A percentile compares a stretch with the other conserved stretches of the same genome.
Conservation (phyloP, 257 asterid species). For the Anisodus acutangulus region DNA sequence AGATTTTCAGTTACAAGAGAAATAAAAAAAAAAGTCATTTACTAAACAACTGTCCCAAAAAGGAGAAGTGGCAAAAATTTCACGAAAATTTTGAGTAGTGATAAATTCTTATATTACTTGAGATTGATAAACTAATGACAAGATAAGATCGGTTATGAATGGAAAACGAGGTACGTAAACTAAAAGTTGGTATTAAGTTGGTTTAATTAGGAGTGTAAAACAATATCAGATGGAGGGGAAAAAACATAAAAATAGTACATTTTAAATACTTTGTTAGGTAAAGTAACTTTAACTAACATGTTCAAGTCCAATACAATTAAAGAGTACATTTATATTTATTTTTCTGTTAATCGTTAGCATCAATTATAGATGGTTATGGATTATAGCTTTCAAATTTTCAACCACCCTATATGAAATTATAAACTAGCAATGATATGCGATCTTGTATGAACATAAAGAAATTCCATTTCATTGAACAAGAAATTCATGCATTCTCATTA, state of each 20-base stretch:
- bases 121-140: background rate
- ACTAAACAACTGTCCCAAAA: no score
- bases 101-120: background rate
- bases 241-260: background rate
- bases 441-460: background rate
- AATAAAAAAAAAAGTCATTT: no score
- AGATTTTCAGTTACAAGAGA: no score
- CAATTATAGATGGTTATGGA: slow-evolving; percentile 31
- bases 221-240: background rate
- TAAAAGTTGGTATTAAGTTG: slow-evolving; percentile 19
- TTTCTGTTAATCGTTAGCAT: slow-evolving; percentile 18
- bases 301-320: background rate
- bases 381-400: slow-evolving; percentile 33
- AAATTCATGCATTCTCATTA: background rate
- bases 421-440: background rate
- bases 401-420: slow-evolving; percentile 24
- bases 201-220: slow-evolving; percentile 8
- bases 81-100: background rate
- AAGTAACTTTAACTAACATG: slow-evolving; percentile 10
- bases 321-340: background rate
- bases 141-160: background rate
- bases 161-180: background rate
- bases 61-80: no score
- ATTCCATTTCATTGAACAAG: background rate
- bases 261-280: slow-evolving; percentile 20